Conservation (phyloP, 1,284 basidiomycete genomes). For the Calocybe gambosa region DNA sequence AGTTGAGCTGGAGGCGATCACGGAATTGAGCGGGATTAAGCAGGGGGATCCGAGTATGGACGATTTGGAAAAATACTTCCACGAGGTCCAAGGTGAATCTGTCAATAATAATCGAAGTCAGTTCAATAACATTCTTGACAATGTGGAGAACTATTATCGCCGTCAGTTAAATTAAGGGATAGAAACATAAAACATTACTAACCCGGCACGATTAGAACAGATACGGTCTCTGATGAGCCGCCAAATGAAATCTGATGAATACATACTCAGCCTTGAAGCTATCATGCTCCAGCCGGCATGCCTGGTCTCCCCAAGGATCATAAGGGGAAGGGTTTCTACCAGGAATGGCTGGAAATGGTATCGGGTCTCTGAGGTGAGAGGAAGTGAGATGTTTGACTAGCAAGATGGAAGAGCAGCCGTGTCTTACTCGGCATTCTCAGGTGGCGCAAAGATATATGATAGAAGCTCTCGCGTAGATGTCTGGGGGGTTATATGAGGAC, state of each 20-base stretch:
- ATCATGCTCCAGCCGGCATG: slow-evolving; percentile 61
- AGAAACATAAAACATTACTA: slow-evolving; percentile 14
- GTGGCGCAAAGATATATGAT: slow-evolving; percentile 66
- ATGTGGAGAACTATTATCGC: slow-evolving; percentile 10
- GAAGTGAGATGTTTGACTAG: slow-evolving; percentile 16
- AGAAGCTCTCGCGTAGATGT: slow-evolving; percentile 60
- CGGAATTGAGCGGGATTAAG: slow-evolving; percentile 76
- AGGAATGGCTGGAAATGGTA: slow-evolving; percentile 23
- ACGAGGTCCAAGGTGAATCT: slow-evolving; percentile 85
- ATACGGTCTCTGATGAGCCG: slow-evolving; percentile 17
- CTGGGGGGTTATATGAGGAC: slow-evolving; percentile 45
- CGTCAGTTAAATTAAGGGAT: slow-evolving; percentile 10
- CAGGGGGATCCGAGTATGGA: slow-evolving; percentile 76
- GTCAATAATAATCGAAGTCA: slow-evolving; percentile 23
- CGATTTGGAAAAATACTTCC: slow-evolving; percentile 86
- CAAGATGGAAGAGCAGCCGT: slow-evolving; percentile 9
- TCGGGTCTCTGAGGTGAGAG: slow-evolving; percentile 25
- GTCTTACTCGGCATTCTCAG: slow-evolving; percentile 51
- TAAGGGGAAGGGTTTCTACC: slow-evolving; percentile 38
- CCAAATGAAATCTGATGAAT: slow-evolving; percentile 18
- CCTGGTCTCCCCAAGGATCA: slow-evolving; percentile 65
- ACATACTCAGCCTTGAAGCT: slow-evolving; percentile 73
- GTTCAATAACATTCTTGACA: slow-evolving; percentile 14
- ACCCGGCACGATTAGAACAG: slow-evolving; percentile 22
- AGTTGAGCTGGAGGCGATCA: slow-evolving; percentile 48